Percentiles rank a stretch among this genome's conserved stretches.
These are phyloP conservation scores for Linum usitatissimum DNA, from an alignment of 345 rosid genomes.

Conservation along the genomic window DNA sequence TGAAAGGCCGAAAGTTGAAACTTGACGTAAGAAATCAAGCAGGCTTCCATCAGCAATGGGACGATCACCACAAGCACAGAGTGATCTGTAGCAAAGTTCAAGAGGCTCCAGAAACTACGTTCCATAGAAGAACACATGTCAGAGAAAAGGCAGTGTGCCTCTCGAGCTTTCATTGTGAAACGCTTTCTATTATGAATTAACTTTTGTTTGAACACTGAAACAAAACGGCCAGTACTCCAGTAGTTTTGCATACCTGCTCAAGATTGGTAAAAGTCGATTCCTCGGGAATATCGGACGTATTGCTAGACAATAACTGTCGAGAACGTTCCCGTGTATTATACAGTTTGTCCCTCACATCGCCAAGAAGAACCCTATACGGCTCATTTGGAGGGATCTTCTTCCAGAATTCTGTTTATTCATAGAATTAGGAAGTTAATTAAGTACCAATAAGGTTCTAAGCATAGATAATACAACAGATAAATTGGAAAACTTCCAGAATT, in stretches of 20 bases:
- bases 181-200: no score
- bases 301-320: conserved; percentile 65
- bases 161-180: no score
- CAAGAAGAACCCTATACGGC: conserved; percentile 89
- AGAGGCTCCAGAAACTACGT: conserved; percentile 91
- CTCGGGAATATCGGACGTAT: conserved; percentile 78
- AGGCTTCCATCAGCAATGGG: conserved; percentile 98
- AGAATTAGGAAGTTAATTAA: neutral
- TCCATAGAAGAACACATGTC: conserved; percentile 11
- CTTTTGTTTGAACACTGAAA: no score
- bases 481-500: neutral
- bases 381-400: conserved; percentile 77
- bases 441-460: neutral
- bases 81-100: conserved; percentile 89
- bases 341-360: conserved; percentile 86
- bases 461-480: neutral
- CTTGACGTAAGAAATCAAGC: conserved; percentile 96
- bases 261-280: conserved; percentile 57
- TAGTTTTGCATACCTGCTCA: conserved; percentile 42
- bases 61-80: conserved; percentile 82
- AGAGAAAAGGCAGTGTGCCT: no score
- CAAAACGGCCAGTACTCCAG: neutral
- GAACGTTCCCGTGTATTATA: conserved; percentile 89
- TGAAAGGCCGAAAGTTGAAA: conserved; percentile 93
- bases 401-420: conserved; percentile 60